These are phyloP conservation scores for Helotiales sp. DNA, from an alignment of 2,329 filamentous ascomycete genomes.

Conservation along the genomic window DNA sequence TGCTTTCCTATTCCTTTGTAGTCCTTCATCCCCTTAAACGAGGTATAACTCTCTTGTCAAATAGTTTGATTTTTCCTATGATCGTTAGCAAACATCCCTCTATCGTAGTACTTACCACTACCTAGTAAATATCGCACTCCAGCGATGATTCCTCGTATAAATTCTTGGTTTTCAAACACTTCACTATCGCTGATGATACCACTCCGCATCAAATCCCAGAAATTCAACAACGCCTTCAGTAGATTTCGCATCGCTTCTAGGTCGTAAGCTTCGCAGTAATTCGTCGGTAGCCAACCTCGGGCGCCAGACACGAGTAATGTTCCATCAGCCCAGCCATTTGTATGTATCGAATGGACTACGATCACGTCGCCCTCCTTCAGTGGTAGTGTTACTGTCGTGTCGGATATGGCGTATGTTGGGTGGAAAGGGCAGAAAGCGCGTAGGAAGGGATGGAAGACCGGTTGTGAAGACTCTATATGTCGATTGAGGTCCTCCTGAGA, in stretches of 20 bases:
- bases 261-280: slow-evolving; percentile 96
- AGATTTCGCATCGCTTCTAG: slow-evolving; percentile 84
- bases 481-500: slow-evolving; percentile 60
- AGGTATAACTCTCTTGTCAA: slow-evolving; percentile 79
- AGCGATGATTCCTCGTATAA: slow-evolving; percentile 91
- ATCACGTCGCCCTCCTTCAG: slow-evolving; percentile 91
- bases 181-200: slow-evolving; percentile 75
- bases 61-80: slow-evolving; percentile 84
- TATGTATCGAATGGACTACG: slow-evolving; percentile 93
- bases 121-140: slow-evolving; percentile 90
- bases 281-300: slow-evolving; percentile 94
- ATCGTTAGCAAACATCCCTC: slow-evolving; percentile 19
- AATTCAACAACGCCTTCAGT: slow-evolving; percentile 83
- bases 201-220: slow-evolving; percentile 88
- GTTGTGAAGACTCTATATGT: slow-evolving; percentile 53
- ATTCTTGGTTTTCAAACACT: slow-evolving; percentile 88
- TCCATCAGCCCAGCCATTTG: slow-evolving; percentile 97
- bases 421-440: slow-evolving; percentile 94
- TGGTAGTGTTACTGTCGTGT: slow-evolving; percentile 85
- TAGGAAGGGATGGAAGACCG: slow-evolving; percentile 90
- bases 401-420: slow-evolving; percentile 75
- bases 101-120: slow-evolving; percentile 48
- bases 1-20: slow-evolving; percentile 84
- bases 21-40: slow-evolving; percentile 74
- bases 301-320: slow-evolving; percentile 85